Base-by-base conservation (phyloP, 2,329 filamentous ascomycete species). In the Simplicillium aogashimaense region DNA sequence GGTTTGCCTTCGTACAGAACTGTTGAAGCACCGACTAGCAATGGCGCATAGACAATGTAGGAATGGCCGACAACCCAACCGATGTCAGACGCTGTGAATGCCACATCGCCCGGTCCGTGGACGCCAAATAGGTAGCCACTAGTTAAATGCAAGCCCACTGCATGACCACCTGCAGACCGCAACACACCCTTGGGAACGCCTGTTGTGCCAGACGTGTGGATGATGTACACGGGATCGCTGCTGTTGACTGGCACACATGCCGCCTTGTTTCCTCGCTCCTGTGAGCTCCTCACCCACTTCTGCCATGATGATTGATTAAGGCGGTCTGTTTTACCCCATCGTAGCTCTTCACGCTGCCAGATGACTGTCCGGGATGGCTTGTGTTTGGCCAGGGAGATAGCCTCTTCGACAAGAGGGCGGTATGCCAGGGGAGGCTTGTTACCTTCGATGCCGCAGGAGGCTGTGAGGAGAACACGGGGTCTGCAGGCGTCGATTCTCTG, bases 1-100 rank as follows among this genome's bases (percentile, higher is more conserved):
- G 89, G 89, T 50, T 95, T 95, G n/a, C 89, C 90, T 63, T 95
- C 89, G 58, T 88, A 95, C 0, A 95, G 68, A 1, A 95, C 76
- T 0, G 87, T 94, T 1, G 88, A 81, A 2, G 89, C 88, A 5
- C 89, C 89, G 1, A 83, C 78, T 2, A 95, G 74, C 6, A 97
- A 74, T 11, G 89, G 89, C 4, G 78, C 89, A 54, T 95, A 95
- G 11, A 95, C 68, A 46, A 95, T 95, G 56, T 92, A 95, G 6
- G 79, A 83, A 55, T 88, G 61, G 13, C 61, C 61, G 9, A 64
- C 61, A 6, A 66, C 86, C 90, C 89, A 95, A 28, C 89, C 90
- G 42, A 95, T 90, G 54, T 97, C 89, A 12, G 81, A 86, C 1
- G 83, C 82, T 6, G 80, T 84, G 56, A 86, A 66, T 2, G 54